Percentiles rank a stretch among this genome's conserved stretches.
Conservation (phyloP, 73 alveolate genomes). For the Blepharisma japonicum region DNA sequence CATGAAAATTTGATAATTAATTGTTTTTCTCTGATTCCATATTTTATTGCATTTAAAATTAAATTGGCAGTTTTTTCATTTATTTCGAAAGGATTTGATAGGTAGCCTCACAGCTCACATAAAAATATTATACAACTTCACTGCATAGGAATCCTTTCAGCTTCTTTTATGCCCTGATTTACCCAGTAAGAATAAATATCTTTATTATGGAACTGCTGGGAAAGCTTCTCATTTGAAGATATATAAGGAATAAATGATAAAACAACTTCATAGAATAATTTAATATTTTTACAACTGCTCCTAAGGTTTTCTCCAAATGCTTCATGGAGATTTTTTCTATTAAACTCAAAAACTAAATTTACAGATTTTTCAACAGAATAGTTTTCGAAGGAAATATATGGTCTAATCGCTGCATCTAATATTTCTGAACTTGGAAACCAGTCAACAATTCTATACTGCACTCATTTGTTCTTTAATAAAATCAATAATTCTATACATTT, state of each 20-base stretch:
- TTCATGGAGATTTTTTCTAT: background rate
- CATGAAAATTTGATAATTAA: constrained; percentile 49
- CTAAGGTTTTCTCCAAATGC: too few species aligned
- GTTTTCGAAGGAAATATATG: constrained; percentile 46
- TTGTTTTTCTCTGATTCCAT: constrained; percentile 63
- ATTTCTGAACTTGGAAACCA: constrained; percentile 57
- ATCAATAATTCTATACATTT: constrained; percentile 55
- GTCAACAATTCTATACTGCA: constrained; percentile 49
- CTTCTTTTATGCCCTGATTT: too few species aligned
- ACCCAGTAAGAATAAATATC: too few species aligned
- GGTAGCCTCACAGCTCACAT: constrained; percentile 43
- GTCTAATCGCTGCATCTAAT: constrained; percentile 49
- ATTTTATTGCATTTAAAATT: constrained; percentile 49
- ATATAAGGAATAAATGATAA: too few species aligned
- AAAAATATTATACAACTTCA: background rate
- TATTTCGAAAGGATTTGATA: constrained; percentile 50
- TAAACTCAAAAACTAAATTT: background rate
- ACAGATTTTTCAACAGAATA: constrained; percentile 54
- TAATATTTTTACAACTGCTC: too few species aligned
- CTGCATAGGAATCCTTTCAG: background rate
- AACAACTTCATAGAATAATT: too few species aligned
- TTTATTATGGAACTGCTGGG: too few species aligned
- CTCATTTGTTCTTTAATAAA: constrained; percentile 47
- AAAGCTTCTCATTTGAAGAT: too few species aligned
- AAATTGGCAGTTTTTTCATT: constrained; percentile 54